Conservation (phyloP, 2,329 filamentous ascomycete genomes). For the Microcyclosporella mali region DNA sequence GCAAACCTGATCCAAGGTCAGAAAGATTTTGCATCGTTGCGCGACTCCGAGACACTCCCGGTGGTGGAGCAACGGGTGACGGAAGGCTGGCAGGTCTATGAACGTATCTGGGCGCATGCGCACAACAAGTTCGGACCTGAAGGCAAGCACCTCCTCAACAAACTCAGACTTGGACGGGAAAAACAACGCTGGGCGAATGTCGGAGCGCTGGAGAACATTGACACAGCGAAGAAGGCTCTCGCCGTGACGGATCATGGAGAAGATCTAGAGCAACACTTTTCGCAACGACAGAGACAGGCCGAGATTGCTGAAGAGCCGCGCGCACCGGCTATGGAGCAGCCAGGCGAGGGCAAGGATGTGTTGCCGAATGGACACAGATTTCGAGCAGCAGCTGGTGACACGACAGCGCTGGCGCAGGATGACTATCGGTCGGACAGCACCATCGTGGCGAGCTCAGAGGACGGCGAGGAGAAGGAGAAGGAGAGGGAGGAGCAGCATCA, state of each 20-base stretch:
- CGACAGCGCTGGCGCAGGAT: background rate
- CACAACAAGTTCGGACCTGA: slow-evolving; percentile 16
- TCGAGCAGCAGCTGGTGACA: too few species aligned
- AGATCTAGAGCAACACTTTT: slow-evolving; percentile 27
- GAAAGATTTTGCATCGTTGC: slow-evolving; percentile 24
- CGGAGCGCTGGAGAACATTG: slow-evolving; percentile 31
- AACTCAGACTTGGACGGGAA: slow-evolving; percentile 20
- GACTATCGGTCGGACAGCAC: slow-evolving; percentile 1
- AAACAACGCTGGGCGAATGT: slow-evolving; percentile 27
- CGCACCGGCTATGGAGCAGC: slow-evolving; percentile 24
- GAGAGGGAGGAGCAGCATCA: background rate
- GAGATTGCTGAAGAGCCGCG: slow-evolving; percentile 23
- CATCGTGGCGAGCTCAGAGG: slow-evolving; percentile 1
- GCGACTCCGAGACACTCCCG: slow-evolving; percentile 11
- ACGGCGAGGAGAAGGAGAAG: background rate
- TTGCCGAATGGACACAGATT: slow-evolving; percentile 2
- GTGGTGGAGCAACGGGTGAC: slow-evolving; percentile 17
- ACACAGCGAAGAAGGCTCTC: slow-evolving; percentile 27
- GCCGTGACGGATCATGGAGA: slow-evolving; percentile 22
- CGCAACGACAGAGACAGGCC: slow-evolving; percentile 23
- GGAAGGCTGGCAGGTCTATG: slow-evolving; percentile 30
- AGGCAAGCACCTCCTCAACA: slow-evolving; percentile 18
- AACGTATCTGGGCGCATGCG: slow-evolving; percentile 28
- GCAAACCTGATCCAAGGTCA: slow-evolving; percentile 29
- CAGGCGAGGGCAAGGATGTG: slow-evolving; percentile 5